Evolutionary conservation across 768 basidiomycete species (phyloP).

Genomic region (Termitomyces sp.): DNA sequence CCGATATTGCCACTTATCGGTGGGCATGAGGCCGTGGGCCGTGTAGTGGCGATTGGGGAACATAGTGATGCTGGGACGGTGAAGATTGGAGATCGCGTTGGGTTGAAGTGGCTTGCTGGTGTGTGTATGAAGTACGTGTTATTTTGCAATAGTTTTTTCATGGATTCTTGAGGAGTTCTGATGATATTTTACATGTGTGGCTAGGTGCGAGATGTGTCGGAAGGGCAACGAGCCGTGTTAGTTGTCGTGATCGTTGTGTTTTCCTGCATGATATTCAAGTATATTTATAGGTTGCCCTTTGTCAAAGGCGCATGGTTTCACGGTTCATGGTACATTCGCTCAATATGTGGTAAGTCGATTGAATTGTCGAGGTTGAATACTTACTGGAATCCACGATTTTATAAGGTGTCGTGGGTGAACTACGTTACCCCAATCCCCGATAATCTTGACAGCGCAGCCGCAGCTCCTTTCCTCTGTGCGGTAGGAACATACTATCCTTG

Average conservation of each 20-base stretch:
- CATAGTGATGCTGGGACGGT: conserved; percentile 44
- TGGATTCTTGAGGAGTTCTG: no score
- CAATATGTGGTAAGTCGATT: conserved; percentile 49
- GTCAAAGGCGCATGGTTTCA: conserved; percentile 54
- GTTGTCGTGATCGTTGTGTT: neutral
- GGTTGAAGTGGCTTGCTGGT: conserved; percentile 66
- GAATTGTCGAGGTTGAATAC: neutral
- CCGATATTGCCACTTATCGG: conserved; percentile 58
- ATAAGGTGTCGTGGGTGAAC: conserved; percentile 56
- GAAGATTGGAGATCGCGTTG: conserved; percentile 74
- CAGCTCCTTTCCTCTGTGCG: conserved; percentile 73
- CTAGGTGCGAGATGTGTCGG: conserved; percentile 68
- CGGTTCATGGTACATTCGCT: conserved; percentile 66
- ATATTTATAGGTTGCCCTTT: conserved; percentile 41
- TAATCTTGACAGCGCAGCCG: conserved; percentile 53
- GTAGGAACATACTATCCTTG: conserved; percentile 29
- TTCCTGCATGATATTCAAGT: neutral
- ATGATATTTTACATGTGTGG: neutral
- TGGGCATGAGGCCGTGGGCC: conserved; percentile 80
- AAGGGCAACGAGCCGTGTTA: conserved; percentile 53
- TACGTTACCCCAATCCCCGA: conserved; percentile 80
- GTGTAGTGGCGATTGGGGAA: conserved; percentile 72
- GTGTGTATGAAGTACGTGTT: conserved; percentile 33
- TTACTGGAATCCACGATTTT: neutral
- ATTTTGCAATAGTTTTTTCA: neutral